Base-by-base conservation (phyloP, 495 filamentous ascomycete species). In the Penicillium coffeae region DNA sequence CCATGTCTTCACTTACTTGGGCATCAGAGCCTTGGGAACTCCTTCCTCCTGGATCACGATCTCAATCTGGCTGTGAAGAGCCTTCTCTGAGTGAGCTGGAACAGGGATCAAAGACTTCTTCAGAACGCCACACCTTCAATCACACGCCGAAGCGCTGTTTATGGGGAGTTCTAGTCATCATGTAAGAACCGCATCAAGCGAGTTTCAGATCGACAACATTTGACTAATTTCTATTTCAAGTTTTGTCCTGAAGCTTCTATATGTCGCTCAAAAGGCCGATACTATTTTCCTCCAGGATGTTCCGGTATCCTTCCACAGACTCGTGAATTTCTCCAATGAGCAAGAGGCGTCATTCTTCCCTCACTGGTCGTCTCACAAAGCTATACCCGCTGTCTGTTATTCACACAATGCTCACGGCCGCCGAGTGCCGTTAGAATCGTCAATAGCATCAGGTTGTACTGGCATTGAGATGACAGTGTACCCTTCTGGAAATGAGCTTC, bases 381-480 rank as follows among this genome's bases (percentile, higher is more conserved):
- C 39, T 21, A 25, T 27, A 1, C 27, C 22, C 4, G 16, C 48
- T 21, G 36, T 16, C 15, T 41, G 34, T 32, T 38, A 45, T 38
- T 53, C 44, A 9, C 44, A 53, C 54, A 49, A 53, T 21, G 45
- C 45, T 32, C 47, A 50, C 34, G 47, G 50, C 25, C 54, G 44
- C n/a, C 30, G 55, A 14, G 50, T 69, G 2, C 66, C 64, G 12
- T 50, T 66, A 14, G 63, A 66, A 19, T 54, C 52, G n/a, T 64
- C 66, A 1, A 21, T 80, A 14, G 77, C 77, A 52, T 79, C 72
- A 20, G 84, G 88, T 13, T 80, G 75, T 47, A 76, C 76, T 10
- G 65, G 75, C 8, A 76, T 88, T 16, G 88, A 91, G 62, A 86
- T 85, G 3, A 88, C 90, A 55, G 78, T 92, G 20, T 91, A 85